A percentile compares a stretch with the other conserved stretches of the same genome.
Conservation (phyloP, 805 yeast species). For the Metschnikowia picachoensis region DNA sequence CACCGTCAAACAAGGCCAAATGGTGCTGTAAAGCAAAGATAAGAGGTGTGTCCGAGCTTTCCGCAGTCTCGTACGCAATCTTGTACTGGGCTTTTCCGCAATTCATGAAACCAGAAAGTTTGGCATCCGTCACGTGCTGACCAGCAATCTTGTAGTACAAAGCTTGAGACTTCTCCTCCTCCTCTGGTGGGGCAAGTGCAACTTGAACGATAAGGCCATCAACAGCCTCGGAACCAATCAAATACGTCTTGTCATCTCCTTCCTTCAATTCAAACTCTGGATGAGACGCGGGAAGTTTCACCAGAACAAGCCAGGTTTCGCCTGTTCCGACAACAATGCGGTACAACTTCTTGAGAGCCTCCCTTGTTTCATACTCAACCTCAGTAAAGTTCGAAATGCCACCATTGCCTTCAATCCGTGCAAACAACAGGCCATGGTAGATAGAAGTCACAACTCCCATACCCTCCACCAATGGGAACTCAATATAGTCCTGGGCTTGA, state of each 20-base stretch:
- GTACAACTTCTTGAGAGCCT: slow-evolving; percentile 32
- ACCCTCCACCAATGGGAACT: slow-evolving; percentile 53
- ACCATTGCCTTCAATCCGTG: slow-evolving; percentile 25
- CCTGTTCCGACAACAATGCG: slow-evolving; percentile 36
- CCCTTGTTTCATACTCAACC: background rate
- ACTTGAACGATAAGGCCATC: slow-evolving; percentile 48
- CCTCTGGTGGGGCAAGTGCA: slow-evolving; percentile 40
- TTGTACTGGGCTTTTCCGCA: slow-evolving; percentile 46
- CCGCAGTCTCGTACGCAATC: slow-evolving; percentile 47
- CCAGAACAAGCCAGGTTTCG: slow-evolving; percentile 50
- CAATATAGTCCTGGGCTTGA: slow-evolving; percentile 31
- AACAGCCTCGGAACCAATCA: slow-evolving; percentile 35
- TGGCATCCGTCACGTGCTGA: slow-evolving; percentile 50
- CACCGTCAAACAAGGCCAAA: slow-evolving; percentile 37
- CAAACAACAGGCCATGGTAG: slow-evolving; percentile 49
- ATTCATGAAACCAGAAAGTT: slow-evolving; percentile 43
- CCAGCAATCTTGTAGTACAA: slow-evolving; percentile 69
- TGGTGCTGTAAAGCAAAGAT: slow-evolving; percentile 72
- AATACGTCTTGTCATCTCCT: slow-evolving; percentile 22
- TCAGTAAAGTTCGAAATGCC: background rate
- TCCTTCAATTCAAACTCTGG: slow-evolving; percentile 25
- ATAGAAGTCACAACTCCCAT: slow-evolving; percentile 56
- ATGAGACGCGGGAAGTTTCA: slow-evolving; percentile 23
- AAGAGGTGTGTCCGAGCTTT: slow-evolving; percentile 47
- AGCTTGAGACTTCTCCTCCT: slow-evolving; percentile 24